Base-by-base conservation (phyloP, 2,329 filamentous ascomycete species). In the Coniella vitis region DNA sequence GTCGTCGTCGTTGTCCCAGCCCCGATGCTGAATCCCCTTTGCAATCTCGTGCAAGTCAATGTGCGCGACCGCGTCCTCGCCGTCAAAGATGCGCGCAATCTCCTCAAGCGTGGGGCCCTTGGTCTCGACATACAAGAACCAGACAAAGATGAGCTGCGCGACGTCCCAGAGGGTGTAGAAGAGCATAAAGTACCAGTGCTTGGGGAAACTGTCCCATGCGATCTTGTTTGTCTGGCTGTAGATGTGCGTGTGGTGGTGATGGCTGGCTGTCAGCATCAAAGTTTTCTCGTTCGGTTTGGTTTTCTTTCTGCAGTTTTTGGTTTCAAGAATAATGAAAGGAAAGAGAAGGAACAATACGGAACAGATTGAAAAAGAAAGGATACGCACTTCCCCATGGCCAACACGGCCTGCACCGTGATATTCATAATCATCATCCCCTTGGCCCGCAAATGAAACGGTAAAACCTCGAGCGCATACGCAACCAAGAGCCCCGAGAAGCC, bases 41-140 rank as follows among this genome's bases (percentile, higher is more conserved):
- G 78, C 73, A 38, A 79, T 70, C 60, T 78, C 71, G 22, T 71
- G 65, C 38, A 80, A 64, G 59, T 79, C 72, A 52, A 81, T 69
- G 55, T 76, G 70, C 7, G 71, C 75, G 12, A 78, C 72, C 17
- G 76, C 78, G 31, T 76, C 69, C 22, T 81, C 75, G 35, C 81
- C 84, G 57, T 87, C 83, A 58, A 87, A 87, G 61, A 87, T 84
- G 58, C 78, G 76, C 40, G 83, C 79, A 54, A 86, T 75, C 61
- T 86, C 81, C 61, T 87, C 84, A 1, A 87, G 78, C 2, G 83
- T 86, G 0, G 81, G 80, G 3, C 83, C 83, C 58, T 79, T 81
- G 16, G 84, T 87, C 68, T 88, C 84, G 48, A 84, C 74, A 61
- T 82, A 84, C 63, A 84, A 75, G 69, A 81, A 80, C 65, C 74